phyloP scores from a whole-genome alignment of 116 monocot genomes.

The Papilionanthe hybrid region DNA sequence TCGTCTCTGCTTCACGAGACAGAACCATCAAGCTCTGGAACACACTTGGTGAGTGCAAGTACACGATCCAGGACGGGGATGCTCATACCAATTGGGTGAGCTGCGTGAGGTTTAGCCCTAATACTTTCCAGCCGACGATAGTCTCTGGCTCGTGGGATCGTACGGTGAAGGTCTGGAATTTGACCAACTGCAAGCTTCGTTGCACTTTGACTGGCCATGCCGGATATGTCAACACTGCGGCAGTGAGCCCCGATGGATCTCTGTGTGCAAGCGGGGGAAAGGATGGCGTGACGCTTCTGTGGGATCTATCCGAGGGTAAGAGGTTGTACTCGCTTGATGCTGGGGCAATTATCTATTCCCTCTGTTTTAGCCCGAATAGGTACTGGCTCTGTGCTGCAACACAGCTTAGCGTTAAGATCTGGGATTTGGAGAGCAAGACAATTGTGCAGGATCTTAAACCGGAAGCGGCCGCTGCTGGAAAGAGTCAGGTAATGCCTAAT shows the following conservation, averaged over 20 bases:
- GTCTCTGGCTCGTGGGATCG: slow-evolving; percentile 27
- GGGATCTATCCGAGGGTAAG: slow-evolving; percentile 26
- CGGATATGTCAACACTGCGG: slow-evolving; percentile 22
- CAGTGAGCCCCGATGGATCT: slow-evolving; percentile 24
- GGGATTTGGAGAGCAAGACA: slow-evolving; percentile 28
- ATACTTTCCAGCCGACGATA: slow-evolving; percentile 23
- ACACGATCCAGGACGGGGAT: slow-evolving; percentile 28
- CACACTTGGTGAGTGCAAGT: slow-evolving; percentile 21
- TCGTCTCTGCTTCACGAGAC: slow-evolving; percentile 22
- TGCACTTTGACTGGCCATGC: slow-evolving; percentile 21
- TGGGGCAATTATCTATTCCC: slow-evolving; percentile 21
- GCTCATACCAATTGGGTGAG: slow-evolving; percentile 35
- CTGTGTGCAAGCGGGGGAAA: slow-evolving; percentile 24
- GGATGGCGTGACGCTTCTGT: slow-evolving; percentile 20
- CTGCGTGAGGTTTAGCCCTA: slow-evolving; percentile 32
- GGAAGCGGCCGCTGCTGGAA: not conserved
- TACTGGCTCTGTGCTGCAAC: slow-evolving; percentile 30
- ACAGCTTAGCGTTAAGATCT: slow-evolving; percentile 19
- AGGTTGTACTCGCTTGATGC: slow-evolving; percentile 26
- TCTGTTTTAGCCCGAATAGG: slow-evolving; percentile 23
- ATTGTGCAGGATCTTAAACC: slow-evolving; percentile 25
- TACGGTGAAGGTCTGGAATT: slow-evolving; percentile 25
- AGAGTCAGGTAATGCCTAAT: slow-evolving; percentile 8
- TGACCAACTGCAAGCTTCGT: slow-evolving; percentile 24
- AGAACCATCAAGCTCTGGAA: slow-evolving; percentile 21